These are phyloP conservation scores for Globisporangium cederbergense DNA, from an alignment of 352 stramenopile genomes.

Conservation along the genomic window DNA sequence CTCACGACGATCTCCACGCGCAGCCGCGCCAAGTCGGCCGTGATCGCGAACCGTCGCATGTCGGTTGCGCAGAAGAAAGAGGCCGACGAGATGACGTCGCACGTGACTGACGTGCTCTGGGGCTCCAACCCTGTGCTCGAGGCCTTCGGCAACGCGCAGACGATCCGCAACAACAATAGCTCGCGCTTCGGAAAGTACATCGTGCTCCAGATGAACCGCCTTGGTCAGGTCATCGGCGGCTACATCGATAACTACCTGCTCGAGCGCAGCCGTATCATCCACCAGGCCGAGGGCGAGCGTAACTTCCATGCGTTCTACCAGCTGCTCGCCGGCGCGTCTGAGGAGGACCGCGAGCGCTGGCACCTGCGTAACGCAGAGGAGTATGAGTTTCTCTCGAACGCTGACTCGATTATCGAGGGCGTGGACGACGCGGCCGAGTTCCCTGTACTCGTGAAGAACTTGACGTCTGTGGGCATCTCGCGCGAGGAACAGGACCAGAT, in stretches of 20 bases:
- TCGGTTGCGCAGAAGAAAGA: conserved; percentile 74
- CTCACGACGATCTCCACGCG: conserved; percentile 85
- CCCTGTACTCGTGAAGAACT: conserved; percentile 50
- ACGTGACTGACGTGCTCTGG: conserved; percentile 77
- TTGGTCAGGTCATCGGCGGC: conserved; percentile 75
- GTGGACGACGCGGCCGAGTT: conserved; percentile 78
- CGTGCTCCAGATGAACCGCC: conserved; percentile 80
- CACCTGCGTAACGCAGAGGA: conserved; percentile 45
- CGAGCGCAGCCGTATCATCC: conserved; percentile 89
- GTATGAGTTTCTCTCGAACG: conserved; percentile 70
- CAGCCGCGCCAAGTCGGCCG: conserved; percentile 57
- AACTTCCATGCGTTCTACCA: conserved; percentile 96
- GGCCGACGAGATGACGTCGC: conserved; percentile 59
- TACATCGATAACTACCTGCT: conserved; percentile 90
- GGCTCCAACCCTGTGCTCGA: conserved; percentile 82
- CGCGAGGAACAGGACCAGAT: conserved; percentile 67
- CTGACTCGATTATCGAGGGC: conserved; percentile 64
- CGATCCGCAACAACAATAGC: conserved; percentile 87
- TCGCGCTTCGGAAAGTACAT: conserved; percentile 88
- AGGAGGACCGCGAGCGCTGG: conserved; percentile 48
- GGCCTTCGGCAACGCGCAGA: conserved; percentile 84
- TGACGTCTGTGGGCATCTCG: conserved; percentile 69
- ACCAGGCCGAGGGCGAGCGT: conserved; percentile 84
- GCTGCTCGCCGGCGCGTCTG: conserved; percentile 69
- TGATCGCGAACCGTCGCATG: conserved; percentile 76